Evolutionary conservation across 139 green algal genomes (phyloP).

Genomic region (Medakamo hakoo): DNA sequence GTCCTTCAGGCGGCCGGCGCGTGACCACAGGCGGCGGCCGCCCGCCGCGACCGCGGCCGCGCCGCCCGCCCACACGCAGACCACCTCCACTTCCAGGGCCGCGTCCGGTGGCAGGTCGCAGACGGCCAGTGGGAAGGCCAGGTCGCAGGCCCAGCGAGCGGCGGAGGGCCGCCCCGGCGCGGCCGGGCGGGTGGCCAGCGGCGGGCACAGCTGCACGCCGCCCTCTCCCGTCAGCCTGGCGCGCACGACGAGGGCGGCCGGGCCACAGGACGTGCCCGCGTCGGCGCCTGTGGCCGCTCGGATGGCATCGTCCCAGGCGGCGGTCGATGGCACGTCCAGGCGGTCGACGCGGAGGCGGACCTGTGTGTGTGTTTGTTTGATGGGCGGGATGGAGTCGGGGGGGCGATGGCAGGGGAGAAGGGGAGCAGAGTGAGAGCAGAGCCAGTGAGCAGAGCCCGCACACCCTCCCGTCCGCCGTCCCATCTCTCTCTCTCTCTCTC

Average conservation of each 20-base stretch:
- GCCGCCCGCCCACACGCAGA: not conserved
- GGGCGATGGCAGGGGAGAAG: no score
- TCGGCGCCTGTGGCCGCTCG: no score
- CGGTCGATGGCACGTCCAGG: not conserved
- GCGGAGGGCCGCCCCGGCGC: no score
- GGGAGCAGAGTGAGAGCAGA: no score
- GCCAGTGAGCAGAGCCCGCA: no score
- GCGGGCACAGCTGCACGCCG: not conserved
- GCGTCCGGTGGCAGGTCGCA: not conserved
- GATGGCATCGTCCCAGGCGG: not conserved
- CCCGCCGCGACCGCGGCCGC: not conserved
- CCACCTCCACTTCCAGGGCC: not conserved
- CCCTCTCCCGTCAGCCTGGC: not conserved
- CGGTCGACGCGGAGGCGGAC: not conserved
- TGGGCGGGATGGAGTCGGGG: no score
- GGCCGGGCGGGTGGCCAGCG: not conserved
- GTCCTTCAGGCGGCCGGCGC: not conserved
- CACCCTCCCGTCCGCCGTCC: no score
- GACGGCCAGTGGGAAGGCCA: not conserved
- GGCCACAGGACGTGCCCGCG: no score
- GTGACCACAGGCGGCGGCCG: not conserved
- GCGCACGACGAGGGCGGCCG: not conserved
- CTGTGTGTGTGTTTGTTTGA: no score
- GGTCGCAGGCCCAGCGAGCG: not conserved
- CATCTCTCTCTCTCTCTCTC: no score